Base-by-base conservation (phyloP, 305 asterid species). In the Fraxinus latifolia region DNA sequence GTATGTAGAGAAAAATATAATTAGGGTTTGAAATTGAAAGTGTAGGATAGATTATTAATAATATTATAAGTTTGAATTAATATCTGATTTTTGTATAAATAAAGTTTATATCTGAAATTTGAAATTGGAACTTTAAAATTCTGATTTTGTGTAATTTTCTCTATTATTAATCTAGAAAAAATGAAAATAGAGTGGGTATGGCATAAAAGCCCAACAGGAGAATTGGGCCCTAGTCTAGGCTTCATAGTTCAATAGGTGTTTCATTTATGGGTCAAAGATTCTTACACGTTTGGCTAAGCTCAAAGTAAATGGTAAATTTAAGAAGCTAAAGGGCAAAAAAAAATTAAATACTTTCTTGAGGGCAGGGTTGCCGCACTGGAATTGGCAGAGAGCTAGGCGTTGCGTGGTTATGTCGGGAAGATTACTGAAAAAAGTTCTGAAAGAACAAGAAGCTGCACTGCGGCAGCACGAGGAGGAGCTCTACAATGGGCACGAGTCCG, bases 341-440 rank as follows among this genome's bases (percentile, higher is more conserved):
- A 62, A 58, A 17, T n/a, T 7, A 60, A 60, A 60, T 53, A 47
- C 65, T 25, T 62, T 25, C 72, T 62, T 7, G 6, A 15, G 2
- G 6, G 33, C 17, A 67, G 8, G 36, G 42, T 15, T 5, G 21
- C 75, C 21, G 75, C 75, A 68, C 75, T 31, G 44, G 42, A 70
- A 15, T 29, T 6, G 81, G 36, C 9, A 77, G 75, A 68, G 82
- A 67, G 34, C 33, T 65, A 15, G 17, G 36, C 6, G 74, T 83
- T 74, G 14, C 15, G 87, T 34, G 83, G 17, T 29, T 67, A 94
- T 94, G 99, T 95, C 99, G 47, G 93, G 79, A 70, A 92, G 98
- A 81, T 81, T 89, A 86, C 77, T 95, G 94, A 95, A 86, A 84
- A 95, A 90, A 83, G 88, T 94, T 77, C 90, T 95, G 80, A 87